Percentiles rank a stretch among this genome's conserved stretches.
Evolutionary conservation across 768 basidiomycete genomes (phyloP).

Genomic region (Amanita rubescens): DNA sequence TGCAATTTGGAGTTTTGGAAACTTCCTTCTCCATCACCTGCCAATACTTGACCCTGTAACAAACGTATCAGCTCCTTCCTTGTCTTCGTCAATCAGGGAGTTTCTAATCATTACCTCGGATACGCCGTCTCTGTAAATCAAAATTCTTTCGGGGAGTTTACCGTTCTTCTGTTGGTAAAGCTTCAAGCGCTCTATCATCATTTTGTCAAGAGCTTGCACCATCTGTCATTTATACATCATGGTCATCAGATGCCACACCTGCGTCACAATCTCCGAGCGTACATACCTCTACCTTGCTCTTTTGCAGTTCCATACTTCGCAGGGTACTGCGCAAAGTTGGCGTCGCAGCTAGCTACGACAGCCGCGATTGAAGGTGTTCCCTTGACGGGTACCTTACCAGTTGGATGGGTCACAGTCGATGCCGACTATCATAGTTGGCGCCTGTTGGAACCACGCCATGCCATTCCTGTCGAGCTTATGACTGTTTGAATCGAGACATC

Average conservation of each 20-base stretch:
- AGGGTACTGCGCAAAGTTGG: constrained; percentile 60
- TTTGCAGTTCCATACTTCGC: constrained; percentile 68
- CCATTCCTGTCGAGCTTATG: constrained; percentile 41
- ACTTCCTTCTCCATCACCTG: constrained; percentile 56
- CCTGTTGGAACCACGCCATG: constrained; percentile 51
- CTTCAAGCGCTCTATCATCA: constrained; percentile 62
- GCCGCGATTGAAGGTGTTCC: constrained; percentile 81
- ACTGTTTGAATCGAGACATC: constrained; percentile 16
- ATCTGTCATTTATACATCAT: constrained; percentile 46
- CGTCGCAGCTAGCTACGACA: constrained; percentile 73
- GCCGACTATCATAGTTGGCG: constrained; percentile 74
- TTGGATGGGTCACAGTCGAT: constrained; percentile 73
- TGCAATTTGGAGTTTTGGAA: constrained; percentile 55
- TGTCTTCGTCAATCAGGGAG: constrained; percentile 16
- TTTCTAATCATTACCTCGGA: constrained; percentile 48
- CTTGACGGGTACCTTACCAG: constrained; percentile 63
- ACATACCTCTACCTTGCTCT: constrained; percentile 73
- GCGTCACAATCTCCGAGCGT: constrained; percentile 1
- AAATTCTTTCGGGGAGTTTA: constrained; percentile 53
- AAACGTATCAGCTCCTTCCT: neutral
- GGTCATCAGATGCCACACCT: neutral
- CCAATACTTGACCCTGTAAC: constrained; percentile 66
- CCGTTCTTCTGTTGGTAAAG: constrained; percentile 41
- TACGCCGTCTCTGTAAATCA: constrained; percentile 78
- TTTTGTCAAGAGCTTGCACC: constrained; percentile 56